Evolutionary conservation across 179 eudicot species (phyloP).

Genomic region (Nepenthes alata): DNA sequence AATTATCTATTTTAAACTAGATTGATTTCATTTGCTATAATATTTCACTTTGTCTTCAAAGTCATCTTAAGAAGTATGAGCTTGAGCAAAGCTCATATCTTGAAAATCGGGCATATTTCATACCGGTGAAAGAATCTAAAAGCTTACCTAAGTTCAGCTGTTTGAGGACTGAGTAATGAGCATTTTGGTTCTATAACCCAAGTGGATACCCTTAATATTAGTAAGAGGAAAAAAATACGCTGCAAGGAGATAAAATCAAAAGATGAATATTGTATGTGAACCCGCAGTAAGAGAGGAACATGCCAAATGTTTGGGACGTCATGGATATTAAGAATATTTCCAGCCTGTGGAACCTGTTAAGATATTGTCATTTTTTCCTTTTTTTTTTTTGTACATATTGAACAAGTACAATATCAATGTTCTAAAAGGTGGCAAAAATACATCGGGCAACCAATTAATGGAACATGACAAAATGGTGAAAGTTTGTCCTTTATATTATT

Average conservation of each 20-base stretch:
- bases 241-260: neutral
- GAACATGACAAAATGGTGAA: slow-evolving; percentile 96
- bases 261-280: slow-evolving; percentile 16
- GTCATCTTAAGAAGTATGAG: no score
- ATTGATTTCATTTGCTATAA: no score
- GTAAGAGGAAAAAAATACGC: neutral
- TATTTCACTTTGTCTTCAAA: no score
- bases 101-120: no score
- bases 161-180: slow-evolving; percentile 62
- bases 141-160: slow-evolving; percentile 55
- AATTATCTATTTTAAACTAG: no score
- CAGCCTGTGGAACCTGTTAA: slow-evolving; percentile 33
- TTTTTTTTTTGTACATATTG: neutral
- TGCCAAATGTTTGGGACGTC: slow-evolving; percentile 99
- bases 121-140: neutral
- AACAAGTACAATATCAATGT: neutral
- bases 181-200: slow-evolving; percentile 64
- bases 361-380: no score
- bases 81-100: no score
- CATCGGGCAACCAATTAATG: slow-evolving; percentile 29
- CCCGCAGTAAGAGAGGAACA: slow-evolving; percentile 79
- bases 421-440: neutral
- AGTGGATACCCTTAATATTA: neutral
- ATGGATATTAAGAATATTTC: slow-evolving; percentile 82
- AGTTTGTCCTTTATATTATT: slow-evolving; percentile 85